Base-by-base conservation (phyloP, 768 basidiomycete genomes). In the Suillus hirtellus region DNA sequence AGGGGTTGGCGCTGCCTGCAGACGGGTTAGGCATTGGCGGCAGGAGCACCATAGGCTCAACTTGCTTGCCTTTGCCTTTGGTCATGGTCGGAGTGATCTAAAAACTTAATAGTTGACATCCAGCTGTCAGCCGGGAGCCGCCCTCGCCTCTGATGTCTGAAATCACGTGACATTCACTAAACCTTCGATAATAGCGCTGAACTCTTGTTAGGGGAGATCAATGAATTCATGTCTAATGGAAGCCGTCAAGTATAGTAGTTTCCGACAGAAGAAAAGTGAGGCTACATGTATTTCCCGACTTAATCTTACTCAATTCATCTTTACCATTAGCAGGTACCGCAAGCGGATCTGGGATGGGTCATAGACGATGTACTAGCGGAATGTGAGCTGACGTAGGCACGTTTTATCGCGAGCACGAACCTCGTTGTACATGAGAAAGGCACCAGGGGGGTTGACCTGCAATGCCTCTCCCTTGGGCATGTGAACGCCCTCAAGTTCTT, bases 1-100 rank as follows among this genome's bases (percentile, higher is more conserved):
- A 81, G 49, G 90, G 91, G 72, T 91, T 89, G 35, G 89, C 85
- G 69, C 88, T 89, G 35, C 86, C 85, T 14, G 84, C 81, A 43
- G 86, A 80, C 63, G 81, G 82, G 70, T 82, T 85, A 63, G 81
- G 78, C 73, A 84, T 73, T 62, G 78, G 77, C 40, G 79, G 69
- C 7, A 69, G 67, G 62, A 76, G 47, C 19, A 73, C 52, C 17
- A 60, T 40, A n/a, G 42, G 42, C 54, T 70, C 75, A 10, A 56
- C 38, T 59, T 72, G 69, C 63, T 70, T 78, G 63, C 69, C 74
- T 63, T 72, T 78, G 50, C 68, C 70, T 40, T 73, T 73, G 38
- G 75, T 69, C 75, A 76, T 74, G 24, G 60, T 31, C 31, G 52
- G 38, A 37, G 19, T 53, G 42, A 68, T 21, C 19, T 42, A 7